A percentile compares a stretch with the other conserved stretches of the same genome.
phyloP scores from a whole-genome alignment of 192 early-diverging fungal genomes.

The Radiomyces spectabilis region DNA sequence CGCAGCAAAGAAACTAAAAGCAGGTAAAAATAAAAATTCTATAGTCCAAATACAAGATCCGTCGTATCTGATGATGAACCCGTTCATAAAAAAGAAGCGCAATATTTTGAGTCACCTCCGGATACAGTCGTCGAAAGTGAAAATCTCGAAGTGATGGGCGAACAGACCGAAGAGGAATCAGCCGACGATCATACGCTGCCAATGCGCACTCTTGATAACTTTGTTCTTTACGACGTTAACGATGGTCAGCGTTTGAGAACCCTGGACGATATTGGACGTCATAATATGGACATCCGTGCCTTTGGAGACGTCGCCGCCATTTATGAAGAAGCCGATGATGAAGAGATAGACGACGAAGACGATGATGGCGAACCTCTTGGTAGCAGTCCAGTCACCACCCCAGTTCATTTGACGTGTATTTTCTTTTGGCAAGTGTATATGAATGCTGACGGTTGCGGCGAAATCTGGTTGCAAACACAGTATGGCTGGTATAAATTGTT shows the following conservation, averaged over 20 bases:
- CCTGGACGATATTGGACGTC: slow-evolving; percentile 39
- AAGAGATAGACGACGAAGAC: slow-evolving; percentile 9
- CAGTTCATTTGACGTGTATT: slow-evolving; percentile 9
- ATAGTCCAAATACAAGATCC: no score
- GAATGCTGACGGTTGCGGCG: slow-evolving; percentile 8
- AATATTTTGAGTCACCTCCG: background rate
- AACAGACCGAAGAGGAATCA: slow-evolving; percentile 15
- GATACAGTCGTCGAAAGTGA: slow-evolving; percentile 29
- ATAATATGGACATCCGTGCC: slow-evolving; percentile 31
- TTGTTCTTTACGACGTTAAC: slow-evolving; percentile 39
- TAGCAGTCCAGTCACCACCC: background rate
- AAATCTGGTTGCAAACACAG: slow-evolving; percentile 25
- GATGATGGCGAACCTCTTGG: slow-evolving; percentile 2
- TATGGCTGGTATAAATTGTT: slow-evolving; percentile 16
- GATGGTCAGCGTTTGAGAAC: slow-evolving; percentile 24
- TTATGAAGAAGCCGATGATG: slow-evolving; percentile 12
- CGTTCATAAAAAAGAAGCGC: no score
- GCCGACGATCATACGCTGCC: slow-evolving; percentile 25
- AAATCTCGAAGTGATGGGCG: slow-evolving; percentile 37
- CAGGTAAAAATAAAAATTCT: no score
- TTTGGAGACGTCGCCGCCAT: slow-evolving; percentile 43
- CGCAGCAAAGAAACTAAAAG: no score
- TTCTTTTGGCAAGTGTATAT: slow-evolving; percentile 20
- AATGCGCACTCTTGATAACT: slow-evolving; percentile 43
- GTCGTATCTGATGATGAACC: no score